Base-by-base conservation (phyloP, 805 yeast genomes). In the Suhomyces xylopsoci region DNA sequence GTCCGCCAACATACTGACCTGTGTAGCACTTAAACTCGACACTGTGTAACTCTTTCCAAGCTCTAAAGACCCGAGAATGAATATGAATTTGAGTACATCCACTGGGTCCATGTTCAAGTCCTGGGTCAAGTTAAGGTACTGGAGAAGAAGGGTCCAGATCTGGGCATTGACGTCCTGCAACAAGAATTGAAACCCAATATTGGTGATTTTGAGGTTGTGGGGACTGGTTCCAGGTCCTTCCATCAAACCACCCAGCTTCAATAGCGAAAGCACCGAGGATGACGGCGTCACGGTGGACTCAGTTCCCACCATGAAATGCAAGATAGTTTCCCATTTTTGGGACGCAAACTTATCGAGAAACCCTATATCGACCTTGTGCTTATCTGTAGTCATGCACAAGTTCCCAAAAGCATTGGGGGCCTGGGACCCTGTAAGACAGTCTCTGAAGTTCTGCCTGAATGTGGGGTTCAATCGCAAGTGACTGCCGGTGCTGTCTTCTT, bases 231-330 rank as follows among this genome's bases (percentile, higher is more conserved):
- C 68, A 5, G 66, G 55, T 1, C 87, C 85, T 62, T 88, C 96
- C 97, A 94, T 92, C 49, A 94, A 75, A 2, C 93, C 93, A 55
- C 96, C 87, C 71, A 85, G 90, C 57, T 81, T 80, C 47, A 94
- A 74, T 25, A 94, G 74, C 15, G 84, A 80, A 48, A 94, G 74
- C 0, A 93, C 97, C 15, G 93, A 92, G n/a, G 80, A 79, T 47
- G 92, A 85, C 2, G 97, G 97, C 2, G 81, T 72, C 15, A 76
- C 79, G 9, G 81, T 76, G 45, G 85, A 71, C 49, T 89, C 88
- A 0, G 97, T 90, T 1, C 98, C 97, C 44, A 94, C 99, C 98
- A 94, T 93, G 73, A 87, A 94, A 76, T 94, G 98, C 61, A 94
- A 76, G 59, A 94, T 93, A 7, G 90, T 83, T 66, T 94, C 99